Percentiles rank a stretch among this genome's conserved stretches.
phyloP scores from a whole-genome alignment of 2,329 filamentous ascomycete genomes.

The Ceratocystiopsis sp. region DNA sequence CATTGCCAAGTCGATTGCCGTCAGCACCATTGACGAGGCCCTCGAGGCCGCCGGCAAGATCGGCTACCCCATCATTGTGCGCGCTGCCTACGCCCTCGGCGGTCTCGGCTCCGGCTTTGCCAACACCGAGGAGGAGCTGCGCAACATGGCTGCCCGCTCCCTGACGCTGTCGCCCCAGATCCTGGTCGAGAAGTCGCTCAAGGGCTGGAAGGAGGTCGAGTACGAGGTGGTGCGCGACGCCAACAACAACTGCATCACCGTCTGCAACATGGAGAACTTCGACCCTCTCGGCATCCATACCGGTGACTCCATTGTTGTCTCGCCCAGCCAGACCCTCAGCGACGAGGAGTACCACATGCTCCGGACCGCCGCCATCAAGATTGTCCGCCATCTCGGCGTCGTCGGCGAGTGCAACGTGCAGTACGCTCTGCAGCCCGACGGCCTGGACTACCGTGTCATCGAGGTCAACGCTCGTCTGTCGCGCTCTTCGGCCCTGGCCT shows the following conservation, averaged over 20 bases:
- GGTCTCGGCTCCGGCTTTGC: conserved; percentile 94
- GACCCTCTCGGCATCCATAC: conserved; percentile 96
- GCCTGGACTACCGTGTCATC: conserved; percentile 94
- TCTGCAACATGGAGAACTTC: conserved; percentile 99
- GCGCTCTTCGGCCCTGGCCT: conserved; percentile 88
- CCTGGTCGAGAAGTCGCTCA: conserved; percentile 92
- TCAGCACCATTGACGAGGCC: conserved; percentile 80
- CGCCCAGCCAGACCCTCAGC: conserved; percentile 87
- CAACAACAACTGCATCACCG: conserved; percentile 96
- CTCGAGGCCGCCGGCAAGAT: conserved; percentile 71
- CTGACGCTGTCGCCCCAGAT: conserved; percentile 91
- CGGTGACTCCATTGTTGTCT: conserved; percentile 95
- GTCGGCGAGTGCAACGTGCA: conserved; percentile 98
- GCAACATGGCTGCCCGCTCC: conserved; percentile 82
- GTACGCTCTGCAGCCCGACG: conserved; percentile 91
- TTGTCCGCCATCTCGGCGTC: conserved; percentile 89
- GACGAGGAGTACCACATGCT: conserved; percentile 99
- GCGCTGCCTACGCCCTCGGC: conserved; percentile 89
- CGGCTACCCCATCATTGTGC: conserved; percentile 95
- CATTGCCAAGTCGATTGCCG: conserved; percentile 90
- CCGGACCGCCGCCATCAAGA: conserved; percentile 92
- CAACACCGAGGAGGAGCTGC: conserved; percentile 81
- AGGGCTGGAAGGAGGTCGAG: conserved; percentile 99
- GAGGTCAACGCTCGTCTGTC: conserved; percentile 98
- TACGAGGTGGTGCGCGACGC: conserved; percentile 97